phyloP scores from a whole-genome alignment of 257 asterid species.

The Solanum neorickii region DNA sequence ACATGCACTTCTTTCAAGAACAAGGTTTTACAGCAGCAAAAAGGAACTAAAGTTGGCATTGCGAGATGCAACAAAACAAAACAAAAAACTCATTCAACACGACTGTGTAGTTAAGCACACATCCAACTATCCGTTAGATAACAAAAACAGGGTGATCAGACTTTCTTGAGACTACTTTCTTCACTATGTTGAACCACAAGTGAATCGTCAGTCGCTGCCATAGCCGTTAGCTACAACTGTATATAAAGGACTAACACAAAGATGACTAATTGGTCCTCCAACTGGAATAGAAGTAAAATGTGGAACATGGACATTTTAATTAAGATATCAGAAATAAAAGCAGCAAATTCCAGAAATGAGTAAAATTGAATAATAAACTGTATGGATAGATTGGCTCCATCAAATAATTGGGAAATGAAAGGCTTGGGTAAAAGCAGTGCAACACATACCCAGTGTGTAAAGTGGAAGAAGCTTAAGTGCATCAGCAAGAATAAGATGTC shows the following conservation, averaged over 20 bases:
- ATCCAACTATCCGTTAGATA: not conserved
- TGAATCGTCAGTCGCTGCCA: not conserved
- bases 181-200: not conserved
- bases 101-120: not conserved
- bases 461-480: constrained; percentile 90
- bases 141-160: not conserved
- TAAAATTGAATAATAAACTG: not conserved
- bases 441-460: constrained; percentile 70
- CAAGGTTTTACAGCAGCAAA: not conserved
- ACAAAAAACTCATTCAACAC: not conserved
- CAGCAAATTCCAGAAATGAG: not conserved
- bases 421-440: constrained; percentile 2
- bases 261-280: not conserved
- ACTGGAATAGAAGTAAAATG: not conserved
- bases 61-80: not conserved
- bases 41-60: not conserved
- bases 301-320: not conserved
- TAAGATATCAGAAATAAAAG: not conserved
- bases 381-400: not conserved
- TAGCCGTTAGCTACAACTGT: not conserved
- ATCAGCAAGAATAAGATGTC: constrained; percentile 93
- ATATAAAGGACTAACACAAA: not conserved
- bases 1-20: not conserved
- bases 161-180: not conserved
- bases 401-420: not conserved